Percentiles rank a stretch among this genome's conserved stretches.
Evolutionary conservation across 1,284 basidiomycete species (phyloP).

Genomic region (Naganishia albida): DNA sequence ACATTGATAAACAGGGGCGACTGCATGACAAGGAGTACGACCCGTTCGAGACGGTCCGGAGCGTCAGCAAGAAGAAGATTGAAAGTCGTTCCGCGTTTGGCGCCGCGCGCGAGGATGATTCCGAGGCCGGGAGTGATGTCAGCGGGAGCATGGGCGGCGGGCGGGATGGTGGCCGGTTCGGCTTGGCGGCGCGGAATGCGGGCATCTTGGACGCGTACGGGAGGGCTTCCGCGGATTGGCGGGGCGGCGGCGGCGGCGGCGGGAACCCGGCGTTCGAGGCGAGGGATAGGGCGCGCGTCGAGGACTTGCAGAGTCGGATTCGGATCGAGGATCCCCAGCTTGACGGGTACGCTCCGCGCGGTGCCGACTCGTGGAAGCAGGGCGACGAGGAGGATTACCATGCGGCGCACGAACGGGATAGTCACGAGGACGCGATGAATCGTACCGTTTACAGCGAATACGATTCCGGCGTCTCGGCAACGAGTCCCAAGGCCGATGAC

Average conservation of each 20-base stretch:
- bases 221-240: slow-evolving; percentile 1
- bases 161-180: neutral
- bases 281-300: slow-evolving; percentile 15
- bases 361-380: slow-evolving; percentile 6
- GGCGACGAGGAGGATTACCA: slow-evolving; percentile 8
- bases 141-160: slow-evolving; percentile 25
- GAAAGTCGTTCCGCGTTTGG: slow-evolving; percentile 49
- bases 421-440: slow-evolving; percentile 24
- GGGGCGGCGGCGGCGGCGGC: neutral
- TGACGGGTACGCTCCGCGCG: neutral
- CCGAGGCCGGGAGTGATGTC: slow-evolving; percentile 32
- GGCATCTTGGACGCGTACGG: slow-evolving; percentile 8
- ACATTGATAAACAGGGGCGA: slow-evolving; percentile 49
- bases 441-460: slow-evolving; percentile 30
- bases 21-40: slow-evolving; percentile 54
- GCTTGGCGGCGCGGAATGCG: slow-evolving; percentile 2
- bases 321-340: slow-evolving; percentile 6
- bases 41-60: slow-evolving; percentile 50
- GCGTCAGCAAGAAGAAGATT: slow-evolving; percentile 46
- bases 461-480: slow-evolving; percentile 31
- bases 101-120: slow-evolving; percentile 40
- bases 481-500: slow-evolving; percentile 19
- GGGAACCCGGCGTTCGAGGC: slow-evolving; percentile 6
- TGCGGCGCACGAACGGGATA: slow-evolving; percentile 6
- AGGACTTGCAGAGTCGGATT: slow-evolving; percentile 13